These are phyloP conservation scores for Dictyostelium intermedium DNA, from an alignment of 78 protist species.

Conservation along the genomic window DNA sequence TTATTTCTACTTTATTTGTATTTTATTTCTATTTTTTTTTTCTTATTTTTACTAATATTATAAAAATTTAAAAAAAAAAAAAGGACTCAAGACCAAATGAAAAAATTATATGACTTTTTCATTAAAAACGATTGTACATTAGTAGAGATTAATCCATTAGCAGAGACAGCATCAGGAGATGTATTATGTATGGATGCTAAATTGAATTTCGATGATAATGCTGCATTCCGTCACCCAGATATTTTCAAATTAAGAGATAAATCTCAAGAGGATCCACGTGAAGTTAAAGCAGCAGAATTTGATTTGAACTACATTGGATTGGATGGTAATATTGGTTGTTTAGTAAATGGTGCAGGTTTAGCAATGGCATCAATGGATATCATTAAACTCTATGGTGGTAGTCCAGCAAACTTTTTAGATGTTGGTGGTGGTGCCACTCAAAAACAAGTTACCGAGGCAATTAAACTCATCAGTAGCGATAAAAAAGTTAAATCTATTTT, in stretches of 20 bases:
- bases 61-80: too few relatives aligned
- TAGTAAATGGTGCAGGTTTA: constrained; percentile 99
- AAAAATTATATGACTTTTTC: constrained; percentile 88
- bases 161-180: constrained; percentile 85
- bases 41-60: not conserved
- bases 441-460: constrained; percentile 93
- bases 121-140: constrained; percentile 89
- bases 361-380: constrained; percentile 99
- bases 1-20: not conserved
- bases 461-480: constrained; percentile 92
- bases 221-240: constrained; percentile 95
- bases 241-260: constrained; percentile 92
- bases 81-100: constrained; percentile 84
- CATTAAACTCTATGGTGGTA: constrained; percentile 94
- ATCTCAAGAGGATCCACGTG: constrained; percentile 94
- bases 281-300: constrained; percentile 93
- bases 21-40: not conserved
- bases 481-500: constrained; percentile 87
- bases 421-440: constrained; percentile 98
- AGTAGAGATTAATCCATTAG: constrained; percentile 98
- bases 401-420: constrained; percentile 99
- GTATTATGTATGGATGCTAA: constrained; percentile 95
- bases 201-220: constrained; percentile 98
- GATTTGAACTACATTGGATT: constrained; percentile 97
- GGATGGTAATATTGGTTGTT: constrained; percentile 98